These are phyloP conservation scores for Rhodosporidiobolus sp. DNA, from an alignment of 768 basidiomycete genomes.

Conservation along the genomic window DNA sequence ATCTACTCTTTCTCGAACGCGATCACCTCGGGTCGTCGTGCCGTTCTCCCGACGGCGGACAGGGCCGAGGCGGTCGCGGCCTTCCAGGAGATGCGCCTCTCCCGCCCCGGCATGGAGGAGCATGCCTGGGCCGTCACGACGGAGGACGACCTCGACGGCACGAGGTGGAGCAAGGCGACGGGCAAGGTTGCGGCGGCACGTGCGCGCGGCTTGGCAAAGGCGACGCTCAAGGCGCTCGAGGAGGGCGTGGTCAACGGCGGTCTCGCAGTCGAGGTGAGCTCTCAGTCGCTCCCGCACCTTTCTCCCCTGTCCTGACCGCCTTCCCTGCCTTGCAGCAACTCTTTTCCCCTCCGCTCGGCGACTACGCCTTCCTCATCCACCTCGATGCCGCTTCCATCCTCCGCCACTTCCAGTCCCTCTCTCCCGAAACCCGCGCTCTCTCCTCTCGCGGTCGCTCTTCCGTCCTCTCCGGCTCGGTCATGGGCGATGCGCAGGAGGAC, in stretches of 20 bases:
- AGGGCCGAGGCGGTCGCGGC: conserved; percentile 45
- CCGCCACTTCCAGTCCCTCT: conserved; percentile 70
- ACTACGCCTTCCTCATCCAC: conserved; percentile 81
- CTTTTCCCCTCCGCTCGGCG: conserved; percentile 74
- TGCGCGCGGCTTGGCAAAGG: conserved; percentile 68
- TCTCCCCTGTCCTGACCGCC: conserved; percentile 12
- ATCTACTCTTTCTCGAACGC: conserved; percentile 56
- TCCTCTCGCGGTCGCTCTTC: conserved; percentile 24
- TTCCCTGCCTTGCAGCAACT: conserved; percentile 58
- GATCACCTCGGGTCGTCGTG: conserved; percentile 39
- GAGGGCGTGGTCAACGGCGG: conserved; percentile 55
- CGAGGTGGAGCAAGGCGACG: conserved; percentile 69
- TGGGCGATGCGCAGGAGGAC: conserved; percentile 44
- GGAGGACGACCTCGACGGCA: conserved; percentile 68
- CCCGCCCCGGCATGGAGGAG: conserved; percentile 50
- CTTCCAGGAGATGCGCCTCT: conserved; percentile 47
- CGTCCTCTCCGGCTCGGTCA: conserved; percentile 28
- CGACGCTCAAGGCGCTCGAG: conserved; percentile 64
- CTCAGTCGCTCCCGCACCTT: not conserved
- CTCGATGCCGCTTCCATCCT: conserved; percentile 65
- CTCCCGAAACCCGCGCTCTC: conserved; percentile 57
- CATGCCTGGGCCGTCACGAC: conserved; percentile 74
- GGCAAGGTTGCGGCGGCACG: conserved; percentile 70
- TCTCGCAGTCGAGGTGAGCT: conserved; percentile 62
- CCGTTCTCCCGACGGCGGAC: conserved; percentile 47